Conservation (phyloP, 495 filamentous ascomycete genomes). For the Talaromyces liani region DNA sequence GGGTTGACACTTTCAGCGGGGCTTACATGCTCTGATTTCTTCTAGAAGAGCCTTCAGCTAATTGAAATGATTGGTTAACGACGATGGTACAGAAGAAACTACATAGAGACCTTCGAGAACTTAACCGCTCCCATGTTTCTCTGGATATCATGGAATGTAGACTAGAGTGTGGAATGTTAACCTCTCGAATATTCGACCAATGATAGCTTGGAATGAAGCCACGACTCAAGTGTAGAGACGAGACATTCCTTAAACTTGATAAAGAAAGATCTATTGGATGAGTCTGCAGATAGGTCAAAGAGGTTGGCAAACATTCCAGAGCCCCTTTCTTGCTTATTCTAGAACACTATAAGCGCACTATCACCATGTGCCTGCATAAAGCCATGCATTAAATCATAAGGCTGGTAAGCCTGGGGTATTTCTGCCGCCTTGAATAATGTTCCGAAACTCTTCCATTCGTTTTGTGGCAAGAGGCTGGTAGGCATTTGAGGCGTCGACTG, state of each 20-base stretch:
- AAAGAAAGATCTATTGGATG: neutral
- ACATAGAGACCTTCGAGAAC: neutral
- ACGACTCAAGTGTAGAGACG: neutral
- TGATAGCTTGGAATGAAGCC: neutral
- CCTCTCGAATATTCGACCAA: neutral
- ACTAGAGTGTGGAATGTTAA: neutral
- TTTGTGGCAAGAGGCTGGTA: neutral
- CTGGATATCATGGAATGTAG: constrained; percentile 1
- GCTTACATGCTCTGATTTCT: neutral
- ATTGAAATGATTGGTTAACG: neutral
- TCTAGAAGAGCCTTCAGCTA: neutral
- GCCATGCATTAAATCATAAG: neutral
- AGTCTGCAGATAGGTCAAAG: neutral
- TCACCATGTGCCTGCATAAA: neutral
- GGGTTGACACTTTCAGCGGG: neutral
- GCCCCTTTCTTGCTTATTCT: neutral
- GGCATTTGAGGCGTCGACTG: neutral
- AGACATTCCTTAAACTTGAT: neutral
- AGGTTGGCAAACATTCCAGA: neutral
- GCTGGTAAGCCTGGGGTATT: constrained; percentile 20
- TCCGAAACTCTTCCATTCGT: neutral
- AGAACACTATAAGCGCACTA: neutral
- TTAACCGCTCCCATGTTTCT: too few relatives aligned
- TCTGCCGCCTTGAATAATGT: neutral
- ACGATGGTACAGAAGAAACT: neutral